phyloP scores from a whole-genome alignment of 2,329 filamentous ascomycete species.

The Penicillium palitans region DNA sequence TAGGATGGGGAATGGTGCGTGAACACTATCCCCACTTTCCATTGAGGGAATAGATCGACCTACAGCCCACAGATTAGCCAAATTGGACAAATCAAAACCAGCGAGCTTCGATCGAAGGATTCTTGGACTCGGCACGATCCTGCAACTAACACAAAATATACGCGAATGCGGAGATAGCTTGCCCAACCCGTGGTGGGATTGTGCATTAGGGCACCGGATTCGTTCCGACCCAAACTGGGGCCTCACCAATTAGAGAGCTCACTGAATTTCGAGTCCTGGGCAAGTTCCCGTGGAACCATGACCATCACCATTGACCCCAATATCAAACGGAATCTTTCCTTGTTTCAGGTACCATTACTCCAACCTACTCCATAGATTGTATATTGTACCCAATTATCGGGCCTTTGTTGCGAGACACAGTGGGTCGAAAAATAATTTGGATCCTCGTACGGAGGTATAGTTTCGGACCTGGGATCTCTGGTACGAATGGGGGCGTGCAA shows the following conservation, averaged over 20 bases:
- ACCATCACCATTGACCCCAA: background rate
- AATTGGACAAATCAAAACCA: background rate
- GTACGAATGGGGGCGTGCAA: slow-evolving; percentile 3
- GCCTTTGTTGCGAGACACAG: background rate
- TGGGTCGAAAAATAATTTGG: background rate
- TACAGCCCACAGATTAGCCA: background rate
- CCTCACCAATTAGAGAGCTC: background rate
- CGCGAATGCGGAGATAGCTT: slow-evolving; percentile 8
- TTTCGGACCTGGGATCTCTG: background rate
- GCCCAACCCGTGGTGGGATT: background rate
- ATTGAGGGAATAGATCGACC: slow-evolving; percentile 2
- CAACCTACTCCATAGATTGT: background rate
- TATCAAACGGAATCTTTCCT: background rate
- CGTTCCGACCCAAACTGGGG: background rate
- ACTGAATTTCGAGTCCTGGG: background rate
- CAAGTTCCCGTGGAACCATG: background rate
- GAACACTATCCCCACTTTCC: slow-evolving; percentile 5
- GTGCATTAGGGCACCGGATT: background rate
- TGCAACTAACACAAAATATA: background rate
- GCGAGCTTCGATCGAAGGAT: slow-evolving; percentile 3
- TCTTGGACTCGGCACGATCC: background rate
- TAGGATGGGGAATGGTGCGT: background rate
- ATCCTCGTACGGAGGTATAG: background rate
- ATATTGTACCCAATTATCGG: background rate
- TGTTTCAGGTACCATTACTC: slow-evolving; percentile 1